phyloP scores from a whole-genome alignment of 805 yeast species.

The Teunomyces funiuensis region DNA sequence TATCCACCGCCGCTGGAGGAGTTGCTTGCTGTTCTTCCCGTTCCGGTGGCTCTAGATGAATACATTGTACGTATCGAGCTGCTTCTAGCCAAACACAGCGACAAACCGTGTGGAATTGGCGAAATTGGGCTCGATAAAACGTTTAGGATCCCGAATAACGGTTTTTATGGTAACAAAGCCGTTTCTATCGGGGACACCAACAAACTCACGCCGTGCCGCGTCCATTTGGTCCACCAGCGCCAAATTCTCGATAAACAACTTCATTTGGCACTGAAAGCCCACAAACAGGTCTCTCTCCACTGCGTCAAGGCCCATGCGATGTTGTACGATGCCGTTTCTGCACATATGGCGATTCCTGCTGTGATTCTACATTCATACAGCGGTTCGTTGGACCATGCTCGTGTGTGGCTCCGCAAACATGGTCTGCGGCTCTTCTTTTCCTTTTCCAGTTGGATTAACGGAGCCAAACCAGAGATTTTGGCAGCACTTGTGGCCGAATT shows the following conservation, averaged over 20 bases:
- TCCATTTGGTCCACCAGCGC: constrained; percentile 65
- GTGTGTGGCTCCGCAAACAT: constrained; percentile 42
- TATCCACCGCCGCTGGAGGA: constrained; percentile 35
- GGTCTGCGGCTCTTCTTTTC: constrained; percentile 44
- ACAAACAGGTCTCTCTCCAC: constrained; percentile 69
- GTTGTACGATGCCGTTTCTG: constrained; percentile 45
- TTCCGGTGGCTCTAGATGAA: constrained; percentile 48
- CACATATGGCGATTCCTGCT: constrained; percentile 25
- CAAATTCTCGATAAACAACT: constrained; percentile 51
- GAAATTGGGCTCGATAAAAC: constrained; percentile 89
- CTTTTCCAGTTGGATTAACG: constrained; percentile 52
- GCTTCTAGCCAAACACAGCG: constrained; percentile 15
- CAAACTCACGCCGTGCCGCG: constrained; percentile 48
- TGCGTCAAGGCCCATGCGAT: constrained; percentile 79
- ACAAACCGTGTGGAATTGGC: constrained; percentile 54
- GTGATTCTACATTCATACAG: constrained; percentile 82
- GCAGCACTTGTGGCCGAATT: constrained; percentile 17
- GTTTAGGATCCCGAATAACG: constrained; percentile 64
- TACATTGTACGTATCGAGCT: constrained; percentile 33
- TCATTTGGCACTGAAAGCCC: constrained; percentile 48
- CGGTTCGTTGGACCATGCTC: constrained; percentile 74
- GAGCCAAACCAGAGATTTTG: constrained; percentile 26
- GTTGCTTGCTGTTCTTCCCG: constrained; percentile 54
- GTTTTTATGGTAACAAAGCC: constrained; percentile 47
- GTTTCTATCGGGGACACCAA: constrained; percentile 9